Percentiles rank a stretch among this genome's conserved stretches.
Conservation (phyloP, 2,329 filamentous ascomycete genomes). For the Calonectria montana region DNA sequence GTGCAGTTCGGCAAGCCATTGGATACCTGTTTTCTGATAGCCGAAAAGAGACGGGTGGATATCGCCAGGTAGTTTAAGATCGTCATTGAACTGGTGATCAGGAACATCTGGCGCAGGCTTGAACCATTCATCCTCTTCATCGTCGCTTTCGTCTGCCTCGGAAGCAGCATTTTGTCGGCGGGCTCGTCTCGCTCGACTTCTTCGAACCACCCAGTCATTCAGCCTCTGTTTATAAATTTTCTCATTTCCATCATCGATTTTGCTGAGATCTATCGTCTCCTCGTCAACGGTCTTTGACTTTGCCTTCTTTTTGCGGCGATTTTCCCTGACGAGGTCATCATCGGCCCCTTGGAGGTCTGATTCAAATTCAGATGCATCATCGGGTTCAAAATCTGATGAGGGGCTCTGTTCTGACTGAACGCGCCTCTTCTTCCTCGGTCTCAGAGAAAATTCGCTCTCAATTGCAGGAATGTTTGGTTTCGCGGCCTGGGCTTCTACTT, state of each 20-base stretch:
- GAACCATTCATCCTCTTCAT: slow-evolving; percentile 76
- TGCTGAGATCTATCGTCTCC: slow-evolving; percentile 61
- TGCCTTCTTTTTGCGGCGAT: slow-evolving; percentile 56
- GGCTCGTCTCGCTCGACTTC: slow-evolving; percentile 55
- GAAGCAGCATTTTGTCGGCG: slow-evolving; percentile 51
- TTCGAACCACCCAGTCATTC: slow-evolving; percentile 75
- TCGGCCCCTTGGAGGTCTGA: slow-evolving; percentile 52
- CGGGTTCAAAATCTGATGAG: slow-evolving; percentile 60
- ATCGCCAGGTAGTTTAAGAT: slow-evolving; percentile 87
- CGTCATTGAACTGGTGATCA: slow-evolving; percentile 80
- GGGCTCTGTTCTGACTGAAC: slow-evolving; percentile 51
- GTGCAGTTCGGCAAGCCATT: slow-evolving; percentile 95
- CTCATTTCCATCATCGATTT: slow-evolving; percentile 91
- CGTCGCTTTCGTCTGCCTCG: slow-evolving; percentile 55
- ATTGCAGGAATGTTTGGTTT: slow-evolving; percentile 42
- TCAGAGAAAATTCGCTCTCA: slow-evolving; percentile 67
- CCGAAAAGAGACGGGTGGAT: slow-evolving; percentile 93
- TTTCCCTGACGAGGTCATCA: slow-evolving; percentile 51
- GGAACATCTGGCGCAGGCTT: slow-evolving; percentile 86
- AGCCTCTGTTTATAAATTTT: slow-evolving; percentile 81
- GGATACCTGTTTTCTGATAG: slow-evolving; percentile 96
- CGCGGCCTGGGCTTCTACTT: slow-evolving; percentile 35
- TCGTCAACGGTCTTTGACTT: slow-evolving; percentile 50
- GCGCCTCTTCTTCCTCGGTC: slow-evolving; percentile 68
- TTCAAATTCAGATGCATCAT: slow-evolving; percentile 46